phyloP scores from a whole-genome alignment of 257 asterid genomes.

The Solanum tarijense region DNA sequence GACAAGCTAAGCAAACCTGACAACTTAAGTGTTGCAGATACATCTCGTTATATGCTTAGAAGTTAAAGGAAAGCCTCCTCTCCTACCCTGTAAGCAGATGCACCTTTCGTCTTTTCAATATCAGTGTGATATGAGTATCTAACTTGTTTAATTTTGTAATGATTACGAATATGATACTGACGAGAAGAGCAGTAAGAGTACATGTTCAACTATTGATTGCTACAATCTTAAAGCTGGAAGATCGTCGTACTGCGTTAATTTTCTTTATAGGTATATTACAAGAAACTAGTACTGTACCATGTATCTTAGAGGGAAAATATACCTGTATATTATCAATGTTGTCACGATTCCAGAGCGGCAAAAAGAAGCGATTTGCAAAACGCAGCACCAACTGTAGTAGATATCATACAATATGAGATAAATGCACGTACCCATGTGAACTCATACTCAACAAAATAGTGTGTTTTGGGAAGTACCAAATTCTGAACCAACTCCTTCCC shows the following conservation, averaged over 20 bases:
- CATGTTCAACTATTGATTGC: background rate
- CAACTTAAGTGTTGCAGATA: background rate
- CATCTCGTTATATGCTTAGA: background rate
- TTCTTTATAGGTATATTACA: background rate
- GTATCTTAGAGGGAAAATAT: background rate
- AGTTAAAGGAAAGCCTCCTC: background rate
- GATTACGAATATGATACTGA: background rate
- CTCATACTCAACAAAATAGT: background rate
- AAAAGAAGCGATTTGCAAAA: conserved; percentile 88
- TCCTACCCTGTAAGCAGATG: background rate
- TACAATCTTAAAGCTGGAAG: background rate
- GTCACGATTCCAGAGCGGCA: conserved; percentile 98
- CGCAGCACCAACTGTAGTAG: conserved; percentile 90
- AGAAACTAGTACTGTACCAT: background rate
- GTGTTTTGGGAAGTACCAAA: conserved; percentile 48
- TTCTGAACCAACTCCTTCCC: conserved; percentile 99
- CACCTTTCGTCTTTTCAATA: background rate
- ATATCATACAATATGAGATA: conserved; percentile 1
- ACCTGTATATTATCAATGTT: conserved; percentile 93
- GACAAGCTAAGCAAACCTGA: background rate
- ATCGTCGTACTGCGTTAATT: too few relatives aligned
- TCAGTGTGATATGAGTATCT: background rate
- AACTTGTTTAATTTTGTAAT: background rate
- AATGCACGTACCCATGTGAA: background rate
- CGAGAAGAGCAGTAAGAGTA: background rate